phyloP scores from a whole-genome alignment of 2,329 filamentous ascomycete species.

The Phialocephala subalpina region DNA sequence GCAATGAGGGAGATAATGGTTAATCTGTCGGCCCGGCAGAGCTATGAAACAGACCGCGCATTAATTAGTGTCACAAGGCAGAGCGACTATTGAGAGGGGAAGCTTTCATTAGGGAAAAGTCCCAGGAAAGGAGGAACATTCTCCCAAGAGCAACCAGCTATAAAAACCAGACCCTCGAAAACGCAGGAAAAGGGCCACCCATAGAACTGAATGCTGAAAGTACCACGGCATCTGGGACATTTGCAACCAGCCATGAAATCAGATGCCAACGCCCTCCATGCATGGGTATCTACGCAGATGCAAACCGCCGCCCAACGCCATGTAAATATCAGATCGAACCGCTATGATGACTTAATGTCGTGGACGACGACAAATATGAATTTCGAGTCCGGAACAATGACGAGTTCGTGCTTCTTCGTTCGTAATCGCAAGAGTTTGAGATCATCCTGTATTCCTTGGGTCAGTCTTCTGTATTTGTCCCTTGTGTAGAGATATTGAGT shows the following conservation, averaged over 20 bases:
- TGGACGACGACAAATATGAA: slow-evolving; percentile 83
- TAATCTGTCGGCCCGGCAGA: slow-evolving; percentile 4
- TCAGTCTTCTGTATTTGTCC: slow-evolving; percentile 14
- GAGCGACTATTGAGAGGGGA: slow-evolving; percentile 1
- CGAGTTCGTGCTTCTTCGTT: slow-evolving; percentile 86
- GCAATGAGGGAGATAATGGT: slow-evolving; percentile 5
- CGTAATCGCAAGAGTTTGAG: slow-evolving; percentile 77
- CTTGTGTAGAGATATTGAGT: not conserved
- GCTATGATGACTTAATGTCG: slow-evolving; percentile 75
- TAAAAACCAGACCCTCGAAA: not conserved
- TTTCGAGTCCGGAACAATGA: slow-evolving; percentile 82
- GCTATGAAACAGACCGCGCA: not conserved
- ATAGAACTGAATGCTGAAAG: too few species aligned
- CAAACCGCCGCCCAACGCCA: slow-evolving; percentile 16
- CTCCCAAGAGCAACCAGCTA: not conserved
- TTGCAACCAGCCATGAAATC: not conserved
- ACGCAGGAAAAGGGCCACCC: too few species aligned
- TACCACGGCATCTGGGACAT: too few species aligned
- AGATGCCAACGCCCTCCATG: not conserved
- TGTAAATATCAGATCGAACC: not conserved
- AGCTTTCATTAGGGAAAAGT: not conserved
- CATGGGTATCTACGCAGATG: not conserved
- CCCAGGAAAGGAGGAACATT: not conserved
- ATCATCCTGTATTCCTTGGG: slow-evolving; percentile 64
- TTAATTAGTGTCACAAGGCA: not conserved